A percentile compares a stretch with the other conserved stretches of the same genome.
Evolutionary conservation across 2,329 filamentous ascomycete genomes (phyloP).

Genomic region (Lasiodiplodia sp.): DNA sequence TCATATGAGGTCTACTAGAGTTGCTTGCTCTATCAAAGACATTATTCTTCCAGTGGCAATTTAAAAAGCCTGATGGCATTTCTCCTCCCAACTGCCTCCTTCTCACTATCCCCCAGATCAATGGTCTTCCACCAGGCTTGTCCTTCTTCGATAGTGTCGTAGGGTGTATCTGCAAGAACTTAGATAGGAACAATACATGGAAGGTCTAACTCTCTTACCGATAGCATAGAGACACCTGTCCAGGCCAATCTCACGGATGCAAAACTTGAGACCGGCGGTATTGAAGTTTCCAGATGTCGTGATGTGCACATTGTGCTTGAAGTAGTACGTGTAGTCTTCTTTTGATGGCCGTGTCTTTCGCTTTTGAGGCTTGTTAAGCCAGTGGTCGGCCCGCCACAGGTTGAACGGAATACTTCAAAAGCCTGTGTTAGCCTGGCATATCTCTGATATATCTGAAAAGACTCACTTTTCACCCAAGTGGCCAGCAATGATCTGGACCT

Average conservation of each 20-base stretch:
- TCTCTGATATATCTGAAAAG: neutral
- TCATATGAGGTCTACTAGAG: no score
- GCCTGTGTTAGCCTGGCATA: neutral
- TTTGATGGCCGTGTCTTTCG: constrained; percentile 43
- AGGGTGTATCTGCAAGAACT: constrained; percentile 38
- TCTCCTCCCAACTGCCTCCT: constrained; percentile 52
- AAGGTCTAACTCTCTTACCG: constrained; percentile 36
- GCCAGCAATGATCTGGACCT: constrained; percentile 52
- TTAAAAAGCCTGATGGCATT: constrained; percentile 55
- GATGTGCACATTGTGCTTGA: constrained; percentile 51
- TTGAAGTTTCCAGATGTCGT: constrained; percentile 53
- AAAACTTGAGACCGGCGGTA: constrained; percentile 50
- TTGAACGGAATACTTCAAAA: constrained; percentile 50
- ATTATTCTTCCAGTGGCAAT: constrained; percentile 34
- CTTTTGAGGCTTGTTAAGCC: constrained; percentile 55
- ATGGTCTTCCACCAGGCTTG: constrained; percentile 40
- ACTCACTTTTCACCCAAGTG: constrained; percentile 51
- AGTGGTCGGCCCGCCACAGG: constrained; percentile 47
- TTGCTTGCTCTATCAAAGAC: neutral
- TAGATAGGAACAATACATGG: rapidly evolving
- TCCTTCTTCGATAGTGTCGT: constrained; percentile 38
- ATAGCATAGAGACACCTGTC: constrained; percentile 52
- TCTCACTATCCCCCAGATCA: neutral
- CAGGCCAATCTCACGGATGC: constrained; percentile 49
- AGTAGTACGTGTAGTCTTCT: constrained; percentile 47